Evolutionary conservation across 495 filamentous ascomycete genomes (phyloP), one percentile per base, ranked within the genome.

Genomic region (Chaetomium fimeti): DNA sequence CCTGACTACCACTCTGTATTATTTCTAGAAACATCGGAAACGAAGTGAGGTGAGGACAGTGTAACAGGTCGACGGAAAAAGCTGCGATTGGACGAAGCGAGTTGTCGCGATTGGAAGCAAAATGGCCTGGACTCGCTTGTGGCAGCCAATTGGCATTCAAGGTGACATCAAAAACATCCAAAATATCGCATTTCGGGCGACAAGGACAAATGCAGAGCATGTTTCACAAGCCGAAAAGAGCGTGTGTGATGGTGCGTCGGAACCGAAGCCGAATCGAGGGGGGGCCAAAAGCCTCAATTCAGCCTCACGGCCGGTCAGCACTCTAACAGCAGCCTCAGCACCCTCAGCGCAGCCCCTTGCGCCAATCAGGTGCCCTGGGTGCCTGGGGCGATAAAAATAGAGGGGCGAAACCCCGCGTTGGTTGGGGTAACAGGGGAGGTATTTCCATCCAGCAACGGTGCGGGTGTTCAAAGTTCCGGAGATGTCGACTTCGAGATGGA

Each of bases 321-420:
- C 55, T 49, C 45, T 53, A 64, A 64, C 32, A 48, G 6, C 27
- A 29, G 47, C 54, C 28, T 51, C 48, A 51, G 48, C 22, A 15
- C 22, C 9, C 48, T 27, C 48, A 27, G 22, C 7, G 40, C 40
- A 1, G 2, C 9, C 40, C 40, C 16, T 6, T 15, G 40, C 40
- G 43, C 62, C 62, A 64, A 59, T 64, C 62, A 64, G 40, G 42
- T 16, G 54, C 38, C 29, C 43, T 27, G 45, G 56, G 63, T 65
- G 63, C 57, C 56, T 65, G 63, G 56, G 25, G 24, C 48, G 57
- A 54, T 65, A 54, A 47, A 53, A 60, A 65, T 54, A 49, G 57
- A 47, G 38, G 56, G 42, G 56, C 29, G 20, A 48, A 61, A 43
- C 40, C 40, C 16, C 32, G 8, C 32, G 32, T 9, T 9, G 32